A percentile compares a stretch with the other conserved stretches of the same genome.
phyloP scores from a whole-genome alignment of 257 asterid genomes.

The Pogostemon cablin region DNA sequence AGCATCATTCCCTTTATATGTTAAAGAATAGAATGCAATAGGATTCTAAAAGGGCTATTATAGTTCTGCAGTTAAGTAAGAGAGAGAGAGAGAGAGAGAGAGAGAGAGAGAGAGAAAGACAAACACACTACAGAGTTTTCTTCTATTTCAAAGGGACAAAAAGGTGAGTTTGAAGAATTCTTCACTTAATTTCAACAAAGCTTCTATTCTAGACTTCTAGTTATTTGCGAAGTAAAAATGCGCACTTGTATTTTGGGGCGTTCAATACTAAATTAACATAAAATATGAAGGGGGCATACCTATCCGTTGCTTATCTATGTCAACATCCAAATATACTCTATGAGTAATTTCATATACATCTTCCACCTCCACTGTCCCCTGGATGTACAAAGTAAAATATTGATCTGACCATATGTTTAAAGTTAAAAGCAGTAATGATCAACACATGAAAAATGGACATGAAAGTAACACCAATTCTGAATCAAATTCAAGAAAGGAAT shows the following conservation, averaged over 20 bases:
- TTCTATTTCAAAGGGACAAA: not conserved
- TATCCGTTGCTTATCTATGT: conserved; percentile 84
- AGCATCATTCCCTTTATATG: not conserved
- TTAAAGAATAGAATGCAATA: not conserved
- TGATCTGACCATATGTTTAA: not conserved
- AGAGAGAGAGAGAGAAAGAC: not conserved
- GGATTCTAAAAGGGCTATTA: not conserved
- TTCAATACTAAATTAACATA: not conserved
- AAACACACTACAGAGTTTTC: not conserved
- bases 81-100: not conserved
- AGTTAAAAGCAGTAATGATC: conserved; percentile 1
- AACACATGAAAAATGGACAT: conserved; percentile 1
- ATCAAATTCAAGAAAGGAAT: not conserved
- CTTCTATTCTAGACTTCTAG: not conserved
- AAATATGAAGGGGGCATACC: conserved; percentile 44
- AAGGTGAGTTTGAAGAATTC: not conserved
- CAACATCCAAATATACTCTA: conserved; percentile 92
- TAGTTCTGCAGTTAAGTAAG: not conserved
- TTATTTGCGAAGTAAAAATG: conserved; percentile 9
- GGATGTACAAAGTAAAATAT: conserved; percentile 20
- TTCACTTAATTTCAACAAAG: conserved; percentile 17
- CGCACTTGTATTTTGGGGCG: conserved; percentile 2
- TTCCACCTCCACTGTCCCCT: conserved; percentile 63
- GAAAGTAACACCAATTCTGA: not conserved
- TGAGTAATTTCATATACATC: conserved; percentile 77